Base-by-base conservation (phyloP, 495 filamentous ascomycete species). In the Hyaloscypha finlandica region DNA sequence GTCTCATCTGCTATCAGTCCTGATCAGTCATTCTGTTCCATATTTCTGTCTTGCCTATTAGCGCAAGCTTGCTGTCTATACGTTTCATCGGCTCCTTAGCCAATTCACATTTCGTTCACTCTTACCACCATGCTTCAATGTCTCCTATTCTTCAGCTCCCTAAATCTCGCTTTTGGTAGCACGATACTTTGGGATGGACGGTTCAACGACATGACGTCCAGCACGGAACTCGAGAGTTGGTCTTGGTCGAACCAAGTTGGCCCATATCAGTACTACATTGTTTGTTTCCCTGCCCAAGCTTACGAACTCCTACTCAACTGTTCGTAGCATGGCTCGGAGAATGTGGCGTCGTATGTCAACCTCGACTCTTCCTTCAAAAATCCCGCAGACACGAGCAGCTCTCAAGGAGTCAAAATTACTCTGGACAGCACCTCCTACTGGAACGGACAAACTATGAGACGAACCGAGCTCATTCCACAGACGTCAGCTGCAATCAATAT, bases 221-320 rank as follows among this genome's bases (percentile, higher is more conserved):
- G 80, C 59, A 54, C 74, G 25, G 84, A 85, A 71, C 77, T 88
- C 4, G 80, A 78, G 74, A 80, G 78, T 65, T 90, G 88, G 89
- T 86, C 84, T 14, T 92, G 85, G 85, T 77, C 77, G 0, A 86
- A 85, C 73, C 84, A 89, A 76, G 84, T 89, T 67, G 86, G 86
- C 2, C 84, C 86, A 1, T 92, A 86, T 75, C 88, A 91, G 71
- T 91, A 88, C 80, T 90, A 91, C 77, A 91, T 90, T 29, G 64
- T 66, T 4, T 35, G 55, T 25, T 54, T 25, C 8, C 19, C 63
- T 37, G 35, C 12, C 35, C 6, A 12, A 8, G 12, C 12, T 12
- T 6, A 37, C 12, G 35, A 12, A 37, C 35, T 33, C 9, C 29
- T 48, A n/a, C 54, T 51, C 19, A 59, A 14, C n/a, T 51, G 75